Conservation (phyloP, 345 rosid genomes). For the Sonneratia caseolaris region DNA sequence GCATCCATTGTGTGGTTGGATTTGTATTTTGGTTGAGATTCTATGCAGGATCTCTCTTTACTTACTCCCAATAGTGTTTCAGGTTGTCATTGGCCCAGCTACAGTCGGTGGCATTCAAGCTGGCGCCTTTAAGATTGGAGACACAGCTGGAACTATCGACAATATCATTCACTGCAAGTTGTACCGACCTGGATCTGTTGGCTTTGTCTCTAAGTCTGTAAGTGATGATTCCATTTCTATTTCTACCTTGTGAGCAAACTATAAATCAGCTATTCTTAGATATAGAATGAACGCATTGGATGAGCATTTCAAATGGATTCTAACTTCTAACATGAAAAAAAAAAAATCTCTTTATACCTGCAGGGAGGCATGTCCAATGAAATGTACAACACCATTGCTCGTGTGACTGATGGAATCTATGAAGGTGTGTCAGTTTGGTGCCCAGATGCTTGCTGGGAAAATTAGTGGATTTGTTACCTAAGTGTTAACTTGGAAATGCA, state of each 20-base stretch:
- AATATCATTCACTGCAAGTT: conserved; percentile 83
- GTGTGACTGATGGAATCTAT: conserved; percentile 91
- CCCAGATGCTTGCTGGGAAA: neutral
- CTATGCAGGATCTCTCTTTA: neutral
- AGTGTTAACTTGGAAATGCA: conserved; percentile 1
- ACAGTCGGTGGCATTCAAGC: conserved; percentile 98
- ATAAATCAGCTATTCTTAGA: conserved; percentile 16
- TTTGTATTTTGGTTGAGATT: neutral
- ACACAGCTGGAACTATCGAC: conserved; percentile 97
- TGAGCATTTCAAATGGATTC: neutral
- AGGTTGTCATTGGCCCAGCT: conserved; percentile 99
- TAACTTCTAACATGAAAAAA: neutral
- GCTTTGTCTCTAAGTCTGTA: conserved; percentile 98
- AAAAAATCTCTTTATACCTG: neutral
- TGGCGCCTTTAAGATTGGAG: conserved; percentile 97
- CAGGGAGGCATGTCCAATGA: conserved; percentile 99
- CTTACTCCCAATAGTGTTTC: conserved; percentile 16
- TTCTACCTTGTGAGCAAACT: neutral
- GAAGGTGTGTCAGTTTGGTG: conserved; percentile 42
- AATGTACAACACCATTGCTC: conserved; percentile 80
- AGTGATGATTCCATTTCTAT: conserved; percentile 15
- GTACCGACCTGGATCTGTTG: conserved; percentile 96
- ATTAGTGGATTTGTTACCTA: neutral
- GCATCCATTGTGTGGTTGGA: neutral
- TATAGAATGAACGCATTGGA: conserved; percentile 1